A percentile compares a stretch with the other conserved stretches of the same genome.
These are phyloP conservation scores for Helianthus tuberosus DNA, from an alignment of 129 eudicot species.

Conservation along the genomic window DNA sequence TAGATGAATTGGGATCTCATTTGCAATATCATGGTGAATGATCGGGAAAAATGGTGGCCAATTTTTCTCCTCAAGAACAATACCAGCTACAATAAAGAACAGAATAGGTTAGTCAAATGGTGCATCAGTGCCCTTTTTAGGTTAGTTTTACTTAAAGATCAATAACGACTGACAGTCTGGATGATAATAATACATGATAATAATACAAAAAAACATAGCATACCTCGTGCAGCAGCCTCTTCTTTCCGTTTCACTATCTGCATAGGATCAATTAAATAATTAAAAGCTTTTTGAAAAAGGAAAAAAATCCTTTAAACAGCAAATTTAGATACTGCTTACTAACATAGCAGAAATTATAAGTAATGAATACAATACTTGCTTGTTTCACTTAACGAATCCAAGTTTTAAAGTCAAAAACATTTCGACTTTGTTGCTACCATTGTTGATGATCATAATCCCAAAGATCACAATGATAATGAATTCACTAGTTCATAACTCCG, in stretches of 20 bases:
- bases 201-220: slow-evolving; percentile 13
- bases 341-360: background rate
- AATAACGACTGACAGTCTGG: background rate
- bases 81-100: slow-evolving; percentile 78
- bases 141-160: slow-evolving; percentile 9
- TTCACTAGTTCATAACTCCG: background rate
- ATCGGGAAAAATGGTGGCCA: slow-evolving; percentile 99
- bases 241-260: slow-evolving; percentile 87
- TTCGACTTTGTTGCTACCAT: background rate
- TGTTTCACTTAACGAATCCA: background rate
- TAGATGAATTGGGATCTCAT: slow-evolving; percentile 96
- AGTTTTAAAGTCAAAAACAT: background rate
- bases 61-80: slow-evolving; percentile 95
- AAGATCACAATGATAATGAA: background rate
- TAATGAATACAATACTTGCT: slow-evolving; percentile 6
- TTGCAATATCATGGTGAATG: slow-evolving; percentile 95
- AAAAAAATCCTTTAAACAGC: background rate
- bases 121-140: background rate
- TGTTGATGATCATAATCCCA: slow-evolving; percentile 18
- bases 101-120: slow-evolving; percentile 13
- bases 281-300: background rate
- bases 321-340: slow-evolving; percentile 5
- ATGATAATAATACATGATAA: background rate
- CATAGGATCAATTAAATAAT: slow-evolving; percentile 35
- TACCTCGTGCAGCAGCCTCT: slow-evolving; percentile 95